Conservation (phyloP, 139 green algal species). For the Astrephomene gubernaculifera region DNA sequence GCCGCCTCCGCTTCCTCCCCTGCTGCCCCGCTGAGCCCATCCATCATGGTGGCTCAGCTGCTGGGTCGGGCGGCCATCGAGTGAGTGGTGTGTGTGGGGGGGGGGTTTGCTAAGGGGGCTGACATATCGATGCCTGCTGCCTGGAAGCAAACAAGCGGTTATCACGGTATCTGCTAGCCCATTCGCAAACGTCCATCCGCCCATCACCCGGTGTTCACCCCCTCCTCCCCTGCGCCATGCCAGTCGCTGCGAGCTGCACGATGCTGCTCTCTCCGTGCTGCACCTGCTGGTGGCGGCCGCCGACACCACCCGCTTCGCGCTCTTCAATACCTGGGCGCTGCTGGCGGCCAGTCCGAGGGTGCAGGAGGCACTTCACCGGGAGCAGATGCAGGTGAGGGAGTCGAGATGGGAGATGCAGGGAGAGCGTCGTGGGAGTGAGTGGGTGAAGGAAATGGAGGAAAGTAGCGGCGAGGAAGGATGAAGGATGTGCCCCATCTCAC, state of each 20-base stretch:
- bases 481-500: not conserved
- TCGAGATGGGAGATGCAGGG: not conserved
- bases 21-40: not conserved
- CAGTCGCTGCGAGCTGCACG: not conserved
- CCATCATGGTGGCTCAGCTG: not conserved
- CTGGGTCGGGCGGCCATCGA: not conserved
- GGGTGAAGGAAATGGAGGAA: not conserved
- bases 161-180: not conserved
- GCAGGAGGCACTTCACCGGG: slow-evolving; percentile 18
- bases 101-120: no score
- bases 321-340: slow-evolving; percentile 10
- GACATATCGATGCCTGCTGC: not conserved
- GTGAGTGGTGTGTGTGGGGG: not conserved
- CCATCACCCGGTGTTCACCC: not conserved
- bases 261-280: not conserved
- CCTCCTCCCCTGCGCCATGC: not conserved
- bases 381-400: slow-evolving; percentile 35
- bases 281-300: slow-evolving; percentile 8
- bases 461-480: not conserved
- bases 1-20: not conserved
- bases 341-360: slow-evolving; percentile 1
- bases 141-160: not conserved
- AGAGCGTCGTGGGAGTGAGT: not conserved
- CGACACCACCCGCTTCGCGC: slow-evolving; percentile 43
- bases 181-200: not conserved